phyloP scores from a whole-genome alignment of 495 filamentous ascomycete genomes.

The Bacidia gigantensis region DNA sequence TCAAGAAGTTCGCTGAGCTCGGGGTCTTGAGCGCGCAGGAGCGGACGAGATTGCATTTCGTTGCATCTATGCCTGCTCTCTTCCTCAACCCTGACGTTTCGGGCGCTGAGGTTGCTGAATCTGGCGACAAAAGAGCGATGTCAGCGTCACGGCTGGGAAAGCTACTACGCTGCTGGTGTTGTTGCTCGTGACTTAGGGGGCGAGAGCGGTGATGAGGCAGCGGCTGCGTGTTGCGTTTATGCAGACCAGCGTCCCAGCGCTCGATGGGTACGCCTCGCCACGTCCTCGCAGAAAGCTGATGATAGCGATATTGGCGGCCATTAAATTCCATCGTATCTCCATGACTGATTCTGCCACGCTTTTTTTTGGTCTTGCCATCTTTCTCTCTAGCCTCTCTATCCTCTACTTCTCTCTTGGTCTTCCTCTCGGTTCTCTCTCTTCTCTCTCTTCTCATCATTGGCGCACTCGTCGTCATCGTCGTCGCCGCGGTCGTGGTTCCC shows the following conservation, averaged over 20 bases:
- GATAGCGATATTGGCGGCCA: slow-evolving; percentile 6
- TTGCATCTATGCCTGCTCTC: not conserved
- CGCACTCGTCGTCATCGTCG: not conserved
- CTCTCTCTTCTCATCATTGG: not conserved
- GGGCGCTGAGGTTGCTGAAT: not conserved
- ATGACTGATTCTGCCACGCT: not conserved
- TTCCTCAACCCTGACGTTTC: too few relatives aligned
- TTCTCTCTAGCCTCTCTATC: not conserved
- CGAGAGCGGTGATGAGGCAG: too few relatives aligned
- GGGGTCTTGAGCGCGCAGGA: not conserved
- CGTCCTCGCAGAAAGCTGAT: slow-evolving; percentile 5
- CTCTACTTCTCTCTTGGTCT: not conserved
- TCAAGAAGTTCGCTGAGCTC: not conserved
- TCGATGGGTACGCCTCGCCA: slow-evolving; percentile 1
- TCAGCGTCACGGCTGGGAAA: not conserved
- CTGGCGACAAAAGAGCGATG: not conserved
- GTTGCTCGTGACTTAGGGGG: too few relatives aligned
- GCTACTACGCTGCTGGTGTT: too few relatives aligned
- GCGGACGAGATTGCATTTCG: not conserved
- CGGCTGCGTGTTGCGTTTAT: not conserved
- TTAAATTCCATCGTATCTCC: not conserved
- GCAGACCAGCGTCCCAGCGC: slow-evolving; percentile 1
- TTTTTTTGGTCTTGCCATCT: not conserved
- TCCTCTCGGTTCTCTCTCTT: not conserved
- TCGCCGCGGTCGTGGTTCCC: too few relatives aligned